phyloP scores from a whole-genome alignment of 1,284 basidiomycete genomes.

The Amylostereum areolatum region DNA sequence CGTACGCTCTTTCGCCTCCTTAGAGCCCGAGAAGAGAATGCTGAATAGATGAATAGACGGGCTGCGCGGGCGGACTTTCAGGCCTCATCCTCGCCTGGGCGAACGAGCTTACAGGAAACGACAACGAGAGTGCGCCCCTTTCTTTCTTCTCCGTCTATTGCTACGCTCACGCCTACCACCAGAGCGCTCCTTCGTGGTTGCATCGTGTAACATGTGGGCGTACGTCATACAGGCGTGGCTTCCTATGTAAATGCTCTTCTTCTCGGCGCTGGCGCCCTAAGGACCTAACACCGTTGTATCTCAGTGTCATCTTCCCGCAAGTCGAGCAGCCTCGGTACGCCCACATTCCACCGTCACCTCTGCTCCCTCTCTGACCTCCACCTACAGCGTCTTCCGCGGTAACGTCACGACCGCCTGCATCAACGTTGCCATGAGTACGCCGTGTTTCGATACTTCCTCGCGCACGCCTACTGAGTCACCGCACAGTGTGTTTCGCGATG shows the following conservation, averaged over 20 bases:
- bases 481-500: constrained; percentile 23
- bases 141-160: not conserved
- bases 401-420: constrained; percentile 31
- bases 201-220: constrained; percentile 33
- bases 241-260: constrained; percentile 23
- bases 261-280: too few relatives aligned
- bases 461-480: constrained; percentile 1
- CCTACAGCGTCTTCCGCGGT: constrained; percentile 27
- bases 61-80: constrained; percentile 24
- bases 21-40: too few relatives aligned
- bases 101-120: constrained; percentile 33
- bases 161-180: not conserved
- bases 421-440: constrained; percentile 28
- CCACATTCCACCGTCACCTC: not conserved
- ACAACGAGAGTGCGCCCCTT: constrained; percentile 29
- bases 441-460: not conserved
- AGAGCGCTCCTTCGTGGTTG: constrained; percentile 35
- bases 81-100: constrained; percentile 35
- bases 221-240: constrained; percentile 26
- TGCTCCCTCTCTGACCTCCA: too few relatives aligned
- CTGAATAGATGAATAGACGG: constrained; percentile 19
- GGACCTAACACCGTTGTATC: too few relatives aligned
- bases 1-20: too few relatives aligned
- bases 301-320: constrained; percentile 34
- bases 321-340: constrained; percentile 32